These are phyloP conservation scores for Xylaria longipes DNA, from an alignment of 495 filamentous ascomycete species.

Conservation along the genomic window DNA sequence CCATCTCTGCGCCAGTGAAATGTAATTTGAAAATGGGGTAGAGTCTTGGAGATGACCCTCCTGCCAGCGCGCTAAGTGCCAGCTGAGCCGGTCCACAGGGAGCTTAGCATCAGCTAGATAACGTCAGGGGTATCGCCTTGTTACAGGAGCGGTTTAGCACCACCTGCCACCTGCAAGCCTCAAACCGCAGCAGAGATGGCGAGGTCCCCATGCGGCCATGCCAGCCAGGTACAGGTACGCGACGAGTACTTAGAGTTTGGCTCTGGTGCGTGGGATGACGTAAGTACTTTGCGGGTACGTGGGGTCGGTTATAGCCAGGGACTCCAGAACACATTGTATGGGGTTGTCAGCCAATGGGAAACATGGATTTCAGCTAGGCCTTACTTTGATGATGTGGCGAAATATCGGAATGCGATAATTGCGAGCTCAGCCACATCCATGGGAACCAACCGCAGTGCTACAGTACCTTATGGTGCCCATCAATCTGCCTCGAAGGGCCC, in stretches of 20 bases:
- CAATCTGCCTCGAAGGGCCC: conserved; percentile 21
- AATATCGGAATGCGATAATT: background rate
- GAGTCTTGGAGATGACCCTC: background rate
- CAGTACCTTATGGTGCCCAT: conserved; percentile 1
- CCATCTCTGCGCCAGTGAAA: background rate
- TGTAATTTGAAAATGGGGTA: background rate
- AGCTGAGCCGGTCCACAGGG: conserved; percentile 7
- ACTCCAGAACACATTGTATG: background rate
- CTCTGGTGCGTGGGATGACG: accelerated
- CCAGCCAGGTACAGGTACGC: conserved; percentile 5
- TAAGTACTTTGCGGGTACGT: conserved; percentile 2
- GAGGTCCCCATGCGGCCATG: background rate
- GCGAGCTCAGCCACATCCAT: conserved; percentile 22
- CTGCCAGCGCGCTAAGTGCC: conserved; percentile 11
- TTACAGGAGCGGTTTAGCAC: conserved; percentile 17
- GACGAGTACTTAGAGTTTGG: background rate
- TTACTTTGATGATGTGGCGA: conserved; percentile 18
- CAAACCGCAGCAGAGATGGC: conserved; percentile 22
- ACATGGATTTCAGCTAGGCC: background rate
- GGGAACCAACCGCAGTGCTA: too few species aligned
- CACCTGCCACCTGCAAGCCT: conserved; percentile 20
- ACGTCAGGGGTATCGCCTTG: conserved; percentile 22
- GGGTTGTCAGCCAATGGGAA: background rate
- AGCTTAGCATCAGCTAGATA: conserved; percentile 17
- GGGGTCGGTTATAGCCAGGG: background rate